These are phyloP conservation scores for Tuber umbilicatum DNA, from an alignment of 495 filamentous ascomycete genomes.

Conservation along the genomic window DNA sequence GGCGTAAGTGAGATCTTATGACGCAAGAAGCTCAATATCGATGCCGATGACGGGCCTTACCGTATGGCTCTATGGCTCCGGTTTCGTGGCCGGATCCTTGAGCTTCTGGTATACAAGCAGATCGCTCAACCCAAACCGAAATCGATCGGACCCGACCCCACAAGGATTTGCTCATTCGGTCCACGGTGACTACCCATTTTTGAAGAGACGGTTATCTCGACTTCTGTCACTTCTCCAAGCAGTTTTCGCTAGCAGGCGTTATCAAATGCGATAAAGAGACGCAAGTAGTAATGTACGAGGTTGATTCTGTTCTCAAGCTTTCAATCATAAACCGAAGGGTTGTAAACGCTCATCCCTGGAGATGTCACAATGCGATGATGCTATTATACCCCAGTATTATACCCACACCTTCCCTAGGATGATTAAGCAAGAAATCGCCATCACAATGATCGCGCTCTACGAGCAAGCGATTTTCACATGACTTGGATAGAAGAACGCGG, in stretches of 20 bases:
- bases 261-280: neutral
- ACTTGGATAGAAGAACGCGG: neutral
- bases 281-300: too few relatives aligned
- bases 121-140: neutral
- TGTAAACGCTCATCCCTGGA: neutral
- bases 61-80: neutral
- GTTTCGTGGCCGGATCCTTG: neutral
- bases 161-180: too few relatives aligned
- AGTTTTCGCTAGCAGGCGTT: neutral
- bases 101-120: neutral
- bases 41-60: neutral
- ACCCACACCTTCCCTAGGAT: neutral
- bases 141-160: neutral
- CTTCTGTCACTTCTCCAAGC: neutral
- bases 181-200: neutral
- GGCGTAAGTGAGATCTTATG: neutral
- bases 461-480: neutral
- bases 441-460: too few relatives aligned
- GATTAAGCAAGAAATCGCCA: neutral
- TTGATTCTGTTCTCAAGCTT: too few relatives aligned
- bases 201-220: neutral
- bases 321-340: neutral
- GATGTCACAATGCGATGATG: neutral
- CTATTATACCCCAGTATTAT: neutral
- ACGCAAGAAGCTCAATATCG: too few relatives aligned